Evolutionary conservation across 129 eudicot species (phyloP).

Genomic region (Kitagawia praeruptora): DNA sequence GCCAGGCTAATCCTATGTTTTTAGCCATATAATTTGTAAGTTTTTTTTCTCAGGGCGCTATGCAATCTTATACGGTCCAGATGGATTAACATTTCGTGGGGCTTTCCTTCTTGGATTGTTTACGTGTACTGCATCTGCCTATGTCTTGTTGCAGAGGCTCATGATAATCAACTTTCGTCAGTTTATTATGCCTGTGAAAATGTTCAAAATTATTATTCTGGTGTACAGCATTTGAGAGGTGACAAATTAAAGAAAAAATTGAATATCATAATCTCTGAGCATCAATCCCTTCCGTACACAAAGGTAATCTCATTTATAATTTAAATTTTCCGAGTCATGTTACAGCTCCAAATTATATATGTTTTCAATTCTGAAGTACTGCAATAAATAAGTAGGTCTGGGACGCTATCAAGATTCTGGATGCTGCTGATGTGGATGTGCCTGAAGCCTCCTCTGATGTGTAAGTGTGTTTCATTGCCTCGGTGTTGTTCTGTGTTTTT

Average conservation of each 20-base stretch:
- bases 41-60: background rate
- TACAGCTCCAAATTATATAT: background rate
- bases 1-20: background rate
- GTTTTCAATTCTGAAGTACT: background rate
- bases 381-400: constrained; percentile 16
- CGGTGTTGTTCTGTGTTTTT: too few species aligned
- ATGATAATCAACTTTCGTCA: background rate
- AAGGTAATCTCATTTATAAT: constrained; percentile 13
- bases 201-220: constrained; percentile 20
- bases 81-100: constrained; percentile 1
- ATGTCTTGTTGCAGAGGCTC: constrained; percentile 14
- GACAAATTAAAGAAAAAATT: constrained; percentile 19
- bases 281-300: constrained; percentile 24
- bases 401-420: constrained; percentile 33
- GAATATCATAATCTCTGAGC: constrained; percentile 17
- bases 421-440: constrained; percentile 25
- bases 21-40: background rate
- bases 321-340: background rate
- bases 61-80: background rate
- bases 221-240: constrained; percentile 17
- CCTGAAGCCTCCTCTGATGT: constrained; percentile 22
- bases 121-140: constrained; percentile 17
- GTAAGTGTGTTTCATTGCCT: constrained; percentile 5
- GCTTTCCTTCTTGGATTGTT: constrained; percentile 10
- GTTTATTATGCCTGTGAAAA: constrained; percentile 21